phyloP scores from a whole-genome alignment of 2,329 filamentous ascomycete genomes.

The Aspergillus arachidicola region DNA sequence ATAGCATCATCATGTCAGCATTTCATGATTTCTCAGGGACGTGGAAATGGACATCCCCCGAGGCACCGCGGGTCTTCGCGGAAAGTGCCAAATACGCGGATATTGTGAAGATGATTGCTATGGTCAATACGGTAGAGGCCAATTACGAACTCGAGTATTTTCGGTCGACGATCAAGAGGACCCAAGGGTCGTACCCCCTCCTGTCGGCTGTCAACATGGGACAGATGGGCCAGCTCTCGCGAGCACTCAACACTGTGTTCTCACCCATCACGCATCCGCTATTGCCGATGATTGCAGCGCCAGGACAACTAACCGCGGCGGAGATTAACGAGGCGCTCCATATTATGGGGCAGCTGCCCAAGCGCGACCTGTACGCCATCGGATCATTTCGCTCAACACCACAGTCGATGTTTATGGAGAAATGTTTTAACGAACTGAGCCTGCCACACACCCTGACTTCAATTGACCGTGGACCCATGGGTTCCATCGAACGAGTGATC shows the following conservation, averaged over 20 bases:
- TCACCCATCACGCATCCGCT: conserved; percentile 86
- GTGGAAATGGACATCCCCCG: conserved; percentile 78
- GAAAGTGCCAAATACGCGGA: conserved; percentile 75
- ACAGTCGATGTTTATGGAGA: conserved; percentile 83
- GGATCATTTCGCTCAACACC: conserved; percentile 72
- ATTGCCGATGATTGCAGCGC: conserved; percentile 79
- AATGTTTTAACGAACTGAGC: conserved; percentile 79
- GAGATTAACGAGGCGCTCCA: conserved; percentile 81
- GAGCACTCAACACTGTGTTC: conserved; percentile 82
- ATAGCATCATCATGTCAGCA: conserved; percentile 85
- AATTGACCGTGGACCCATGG: conserved; percentile 69
- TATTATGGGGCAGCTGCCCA: conserved; percentile 77
- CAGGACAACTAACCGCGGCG: conserved; percentile 81
- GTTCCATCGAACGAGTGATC: conserved; percentile 71
- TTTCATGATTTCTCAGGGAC: conserved; percentile 86
- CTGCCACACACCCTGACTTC: conserved; percentile 79
- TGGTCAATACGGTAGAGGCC: conserved; percentile 78
- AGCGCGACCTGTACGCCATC: conserved; percentile 78
- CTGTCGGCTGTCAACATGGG: conserved; percentile 88
- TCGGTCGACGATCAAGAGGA: conserved; percentile 71
- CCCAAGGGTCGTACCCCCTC: conserved; percentile 68
- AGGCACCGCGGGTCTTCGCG: conserved; percentile 72
- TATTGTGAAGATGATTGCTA: conserved; percentile 88
- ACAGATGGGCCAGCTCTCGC: conserved; percentile 79
- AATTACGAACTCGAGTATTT: conserved; percentile 93